These are phyloP conservation scores for Neocallimastix lanati DNA, from an alignment of 192 early-diverging fungal species.

Conservation along the genomic window DNA sequence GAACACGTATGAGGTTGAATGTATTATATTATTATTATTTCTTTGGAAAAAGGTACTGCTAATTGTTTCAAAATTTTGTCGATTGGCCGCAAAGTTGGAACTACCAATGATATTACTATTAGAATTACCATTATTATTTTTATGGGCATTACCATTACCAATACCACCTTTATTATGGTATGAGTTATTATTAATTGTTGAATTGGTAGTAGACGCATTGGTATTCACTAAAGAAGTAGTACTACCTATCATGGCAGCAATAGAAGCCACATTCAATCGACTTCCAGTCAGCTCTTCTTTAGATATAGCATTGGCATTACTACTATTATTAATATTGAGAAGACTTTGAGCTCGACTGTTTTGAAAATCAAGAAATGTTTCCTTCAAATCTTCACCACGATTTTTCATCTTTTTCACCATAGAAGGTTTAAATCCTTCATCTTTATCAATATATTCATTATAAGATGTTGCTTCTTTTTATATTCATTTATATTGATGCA, in stretches of 20 bases:
- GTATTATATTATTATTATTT: neutral
- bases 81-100: neutral
- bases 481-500: no score
- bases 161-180: no score
- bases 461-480: no score
- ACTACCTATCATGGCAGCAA: no score
- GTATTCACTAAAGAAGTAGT: no score
- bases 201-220: no score
- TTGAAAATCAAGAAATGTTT: neutral
- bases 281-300: no score
- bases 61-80: neutral
- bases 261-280: no score
- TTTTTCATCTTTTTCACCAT: neutral
- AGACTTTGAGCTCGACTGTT: neutral
- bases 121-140: neutral
- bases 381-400: neutral
- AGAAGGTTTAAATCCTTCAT: neutral
- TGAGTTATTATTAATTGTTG: no score
- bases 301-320: no score
- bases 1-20: neutral
- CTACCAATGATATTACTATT: neutral
- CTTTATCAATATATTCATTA: neutral
- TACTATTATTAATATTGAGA: no score
- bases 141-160: no score
- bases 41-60: neutral